Evolutionary conservation across 257 asterid genomes (phyloP).

Genomic region (Nicotiana sylvestris): DNA sequence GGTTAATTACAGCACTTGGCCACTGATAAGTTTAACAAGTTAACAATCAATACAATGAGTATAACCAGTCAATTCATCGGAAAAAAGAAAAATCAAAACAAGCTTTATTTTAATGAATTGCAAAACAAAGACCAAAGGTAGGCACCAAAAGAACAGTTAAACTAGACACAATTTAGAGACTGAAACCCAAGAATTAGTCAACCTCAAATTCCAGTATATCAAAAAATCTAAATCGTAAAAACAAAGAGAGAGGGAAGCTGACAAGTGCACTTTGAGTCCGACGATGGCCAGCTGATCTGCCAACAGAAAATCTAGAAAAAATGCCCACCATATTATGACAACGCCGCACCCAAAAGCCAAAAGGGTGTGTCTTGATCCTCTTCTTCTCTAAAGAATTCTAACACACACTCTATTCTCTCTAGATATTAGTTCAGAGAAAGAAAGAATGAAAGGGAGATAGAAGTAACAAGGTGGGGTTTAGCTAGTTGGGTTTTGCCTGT

Average conservation of each 20-base stretch:
- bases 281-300: conserved; percentile 47
- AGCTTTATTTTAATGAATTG: too few relatives aligned
- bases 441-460: conserved; percentile 1
- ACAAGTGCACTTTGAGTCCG: conserved; percentile 86
- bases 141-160: too few relatives aligned
- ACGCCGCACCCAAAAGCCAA: neutral
- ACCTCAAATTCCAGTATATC: neutral
- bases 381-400: neutral
- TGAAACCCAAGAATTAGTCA: neutral
- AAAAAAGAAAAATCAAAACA: too few relatives aligned
- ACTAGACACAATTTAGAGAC: neutral
- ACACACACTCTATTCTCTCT: neutral
- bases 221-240: neutral
- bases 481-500: too few relatives aligned
- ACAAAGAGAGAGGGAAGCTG: conserved; percentile 8
- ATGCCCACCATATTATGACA: conserved; percentile 65
- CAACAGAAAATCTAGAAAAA: conserved; percentile 74
- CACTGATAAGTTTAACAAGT: too few relatives aligned
- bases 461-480: too few relatives aligned
- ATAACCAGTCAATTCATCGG: too few relatives aligned
- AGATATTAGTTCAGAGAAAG: neutral
- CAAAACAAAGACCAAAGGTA: too few relatives aligned
- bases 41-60: too few relatives aligned
- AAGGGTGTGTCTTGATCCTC: conserved; percentile 2
- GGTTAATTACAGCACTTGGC: too few relatives aligned